Evolutionary conservation across 805 yeast genomes (phyloP).

Genomic region (Yarrowia yakushimensis): DNA sequence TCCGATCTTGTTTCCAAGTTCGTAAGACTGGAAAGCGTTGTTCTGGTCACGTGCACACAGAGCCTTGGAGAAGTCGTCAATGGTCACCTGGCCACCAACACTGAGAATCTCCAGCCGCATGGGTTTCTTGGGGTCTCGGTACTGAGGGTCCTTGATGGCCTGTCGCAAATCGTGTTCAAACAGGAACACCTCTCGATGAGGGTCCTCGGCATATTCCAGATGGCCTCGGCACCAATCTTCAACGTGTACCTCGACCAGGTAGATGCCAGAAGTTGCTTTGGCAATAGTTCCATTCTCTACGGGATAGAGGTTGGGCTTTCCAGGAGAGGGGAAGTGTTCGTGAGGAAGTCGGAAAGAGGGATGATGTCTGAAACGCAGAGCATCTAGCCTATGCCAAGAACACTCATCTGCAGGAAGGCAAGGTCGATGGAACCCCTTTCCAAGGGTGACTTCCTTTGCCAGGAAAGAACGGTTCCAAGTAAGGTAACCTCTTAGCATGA

Average conservation of each 20-base stretch:
- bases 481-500: constrained; percentile 84
- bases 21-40: constrained; percentile 25
- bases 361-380: constrained; percentile 73
- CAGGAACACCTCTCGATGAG: constrained; percentile 50
- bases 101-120: constrained; percentile 54
- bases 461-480: constrained; percentile 77
- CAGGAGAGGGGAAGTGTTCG: constrained; percentile 44
- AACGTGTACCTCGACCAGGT: constrained; percentile 64
- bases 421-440: constrained; percentile 8
- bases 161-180: constrained; percentile 47
- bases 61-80: constrained; percentile 50
- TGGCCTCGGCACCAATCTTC: constrained; percentile 55
- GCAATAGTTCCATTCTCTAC: constrained; percentile 48
- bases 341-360: constrained; percentile 71
- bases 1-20: constrained; percentile 31
- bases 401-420: constrained; percentile 63
- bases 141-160: constrained; percentile 38
- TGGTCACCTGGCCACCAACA: constrained; percentile 57
- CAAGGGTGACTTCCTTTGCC: constrained; percentile 52
- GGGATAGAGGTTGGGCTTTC: constrained; percentile 48
- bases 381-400: constrained; percentile 82
- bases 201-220: constrained; percentile 62
- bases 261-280: constrained; percentile 63
- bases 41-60: constrained; percentile 12
- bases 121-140: constrained; percentile 37